Evolutionary conservation across 2,329 filamentous ascomycete species (phyloP).

Genomic region (Talaromyces sp.): DNA sequence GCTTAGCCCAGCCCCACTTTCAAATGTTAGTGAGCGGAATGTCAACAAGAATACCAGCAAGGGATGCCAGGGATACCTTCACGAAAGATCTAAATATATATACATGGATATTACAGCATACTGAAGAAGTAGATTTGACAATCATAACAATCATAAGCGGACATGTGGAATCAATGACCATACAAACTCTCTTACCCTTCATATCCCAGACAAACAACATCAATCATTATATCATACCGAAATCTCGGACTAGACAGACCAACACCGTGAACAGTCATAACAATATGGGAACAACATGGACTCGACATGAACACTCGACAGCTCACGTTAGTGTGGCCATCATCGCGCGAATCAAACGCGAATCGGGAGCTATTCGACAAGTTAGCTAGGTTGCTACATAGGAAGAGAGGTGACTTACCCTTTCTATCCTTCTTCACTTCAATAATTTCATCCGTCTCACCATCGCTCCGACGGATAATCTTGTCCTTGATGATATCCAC

Average conservation of each 20-base stretch:
- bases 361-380: slow-evolving; percentile 57
- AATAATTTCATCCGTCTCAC: slow-evolving; percentile 53
- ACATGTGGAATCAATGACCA: background rate
- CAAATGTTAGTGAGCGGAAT: background rate
- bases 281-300: background rate
- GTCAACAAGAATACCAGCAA: background rate
- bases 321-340: slow-evolving; percentile 66
- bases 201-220: background rate
- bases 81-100: background rate
- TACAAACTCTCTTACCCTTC: background rate
- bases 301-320: background rate
- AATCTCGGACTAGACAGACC: background rate
- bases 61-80: background rate
- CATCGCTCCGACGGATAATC: slow-evolving; percentile 35
- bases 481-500: slow-evolving; percentile 33
- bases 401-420: slow-evolving; percentile 72
- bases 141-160: background rate
- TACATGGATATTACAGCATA: background rate
- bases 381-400: slow-evolving; percentile 17
- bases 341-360: slow-evolving; percentile 66
- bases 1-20: slow-evolving; percentile 9
- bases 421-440: slow-evolving; percentile 83
- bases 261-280: slow-evolving; percentile 12
- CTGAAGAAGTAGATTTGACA: background rate
- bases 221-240: slow-evolving; percentile 8